Base-by-base conservation (phyloP, 2,329 filamentous ascomycete genomes). In the Allantophomopsis cytisporea region DNA sequence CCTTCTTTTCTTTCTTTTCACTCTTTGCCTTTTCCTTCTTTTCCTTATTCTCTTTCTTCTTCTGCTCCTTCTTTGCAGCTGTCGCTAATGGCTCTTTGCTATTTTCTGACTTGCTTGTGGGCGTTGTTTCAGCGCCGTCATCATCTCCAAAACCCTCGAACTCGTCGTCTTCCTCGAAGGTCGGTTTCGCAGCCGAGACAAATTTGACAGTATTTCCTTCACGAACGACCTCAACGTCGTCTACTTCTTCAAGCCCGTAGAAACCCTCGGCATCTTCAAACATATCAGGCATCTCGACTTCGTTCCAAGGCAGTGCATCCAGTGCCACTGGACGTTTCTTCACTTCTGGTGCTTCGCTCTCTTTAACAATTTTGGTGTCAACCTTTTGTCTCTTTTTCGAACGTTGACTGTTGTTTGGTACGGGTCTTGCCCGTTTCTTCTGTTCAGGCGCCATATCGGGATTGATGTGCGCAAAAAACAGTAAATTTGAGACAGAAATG, bases 191-290 rank as follows among this genome's bases (percentile, higher is more conserved):
- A 17, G 49, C 45, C 41, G 54, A 52, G 7, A 53, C 62, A 58
- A 80, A 80, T 51, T 71, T 65, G 20, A 80, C 59, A 5, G 63
- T 68, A 39, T 68, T 62, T 7, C 76, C 76, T 21, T 80, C 68
- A 45, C 71, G 74, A 33, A 94, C 65, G n/a, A 98, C 69, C 21
- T 94, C 83, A 1, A 98, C 84, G 38, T 84, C 86, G 13, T 94
- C 84, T 36, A 96, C 80, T 52, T 96, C 88, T 53, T 98, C 87
- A 2, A 98, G 63, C 0, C 84, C 87, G 51, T 80, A 93, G 58
- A 98, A 95, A 0, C 91, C 91, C 47, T 93, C 87, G n/a, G 84
- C 84, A 61, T 95, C 85, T 35, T 89, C 78, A 50, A 88, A 68
- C 54, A 82, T 77, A 53, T 88, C 83, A 6, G 85, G 84, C 3